Evolutionary conservation across 2,329 filamentous ascomycete species (phyloP).

Genomic region (Apiospora koreana): DNA sequence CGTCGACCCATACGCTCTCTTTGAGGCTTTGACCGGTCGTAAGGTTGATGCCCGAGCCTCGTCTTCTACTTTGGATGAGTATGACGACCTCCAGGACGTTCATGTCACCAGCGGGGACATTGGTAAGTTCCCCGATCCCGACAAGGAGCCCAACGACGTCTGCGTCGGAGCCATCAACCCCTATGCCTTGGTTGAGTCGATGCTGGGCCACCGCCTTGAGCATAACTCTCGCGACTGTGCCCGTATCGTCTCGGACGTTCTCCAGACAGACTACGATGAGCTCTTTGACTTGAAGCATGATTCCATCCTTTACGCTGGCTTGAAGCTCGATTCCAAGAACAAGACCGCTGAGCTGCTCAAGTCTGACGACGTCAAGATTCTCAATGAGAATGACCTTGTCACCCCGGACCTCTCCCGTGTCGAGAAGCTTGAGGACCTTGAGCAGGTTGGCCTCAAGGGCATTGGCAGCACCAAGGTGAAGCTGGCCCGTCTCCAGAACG

Average conservation of each 20-base stretch:
- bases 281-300: conserved; percentile 46
- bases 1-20: conserved; percentile 38
- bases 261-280: conserved; percentile 49
- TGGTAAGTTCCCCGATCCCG: conserved; percentile 31
- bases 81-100: conserved; percentile 36
- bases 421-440: conserved; percentile 37
- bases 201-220: conserved; percentile 43
- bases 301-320: conserved; percentile 44
- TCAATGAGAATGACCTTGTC: conserved; percentile 42
- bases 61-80: conserved; percentile 30
- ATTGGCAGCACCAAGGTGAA: conserved; percentile 38
- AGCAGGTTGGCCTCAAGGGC: conserved; percentile 41
- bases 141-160: conserved; percentile 40
- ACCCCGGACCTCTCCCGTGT: conserved; percentile 45
- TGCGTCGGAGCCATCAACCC: conserved; percentile 44
- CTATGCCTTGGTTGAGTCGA: conserved; percentile 44
- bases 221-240: conserved; percentile 34
- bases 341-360: conserved; percentile 37
- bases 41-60: conserved; percentile 30
- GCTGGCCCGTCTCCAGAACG: conserved; percentile 44
- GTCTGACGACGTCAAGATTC: conserved; percentile 41
- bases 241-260: conserved; percentile 40
- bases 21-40: conserved; percentile 39
- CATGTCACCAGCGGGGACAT: conserved; percentile 21
- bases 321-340: conserved; percentile 41